Conservation (phyloP, 192 early-diverging fungal genomes). For the Backusella australiensis region DNA sequence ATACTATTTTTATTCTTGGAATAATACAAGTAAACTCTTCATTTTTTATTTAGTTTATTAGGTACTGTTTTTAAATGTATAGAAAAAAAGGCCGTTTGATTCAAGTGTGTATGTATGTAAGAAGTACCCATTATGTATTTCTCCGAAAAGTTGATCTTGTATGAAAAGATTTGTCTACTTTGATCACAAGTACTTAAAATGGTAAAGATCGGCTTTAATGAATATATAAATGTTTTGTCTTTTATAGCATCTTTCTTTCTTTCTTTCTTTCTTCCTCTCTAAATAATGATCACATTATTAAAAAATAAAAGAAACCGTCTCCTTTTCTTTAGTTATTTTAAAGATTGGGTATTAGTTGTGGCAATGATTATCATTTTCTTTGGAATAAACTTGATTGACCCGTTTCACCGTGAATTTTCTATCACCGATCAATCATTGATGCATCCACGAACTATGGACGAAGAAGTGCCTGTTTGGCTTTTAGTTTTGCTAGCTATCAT, state of each 20-base stretch:
- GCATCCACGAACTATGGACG: slow-evolving; percentile 46
- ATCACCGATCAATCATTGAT: slow-evolving; percentile 67
- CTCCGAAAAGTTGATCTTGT: no score
- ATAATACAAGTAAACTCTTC: no score
- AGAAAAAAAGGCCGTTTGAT: no score
- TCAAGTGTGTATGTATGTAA: no score
- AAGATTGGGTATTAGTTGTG: slow-evolving; percentile 49
- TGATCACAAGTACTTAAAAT: no score
- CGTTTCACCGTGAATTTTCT: slow-evolving; percentile 73
- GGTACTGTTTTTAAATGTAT: no score
- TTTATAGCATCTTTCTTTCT: not conserved
- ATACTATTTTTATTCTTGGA: no score
- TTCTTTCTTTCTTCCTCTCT: not conserved
- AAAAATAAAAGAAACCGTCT: slow-evolving; percentile 4
- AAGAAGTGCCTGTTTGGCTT: slow-evolving; percentile 46
- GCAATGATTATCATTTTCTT: slow-evolving; percentile 56
- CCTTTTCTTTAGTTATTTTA: slow-evolving; percentile 30
- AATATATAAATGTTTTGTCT: no score
- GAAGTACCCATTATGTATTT: no score
- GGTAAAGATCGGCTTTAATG: no score
- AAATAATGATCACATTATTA: not conserved
- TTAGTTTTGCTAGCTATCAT: slow-evolving; percentile 32
- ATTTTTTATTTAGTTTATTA: no score
- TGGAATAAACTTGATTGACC: slow-evolving; percentile 50
- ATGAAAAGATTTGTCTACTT: no score